These are phyloP conservation scores for Mucor lusitanicus DNA, from an alignment of 371 early-diverging fungal genomes.

Conservation along the genomic window DNA sequence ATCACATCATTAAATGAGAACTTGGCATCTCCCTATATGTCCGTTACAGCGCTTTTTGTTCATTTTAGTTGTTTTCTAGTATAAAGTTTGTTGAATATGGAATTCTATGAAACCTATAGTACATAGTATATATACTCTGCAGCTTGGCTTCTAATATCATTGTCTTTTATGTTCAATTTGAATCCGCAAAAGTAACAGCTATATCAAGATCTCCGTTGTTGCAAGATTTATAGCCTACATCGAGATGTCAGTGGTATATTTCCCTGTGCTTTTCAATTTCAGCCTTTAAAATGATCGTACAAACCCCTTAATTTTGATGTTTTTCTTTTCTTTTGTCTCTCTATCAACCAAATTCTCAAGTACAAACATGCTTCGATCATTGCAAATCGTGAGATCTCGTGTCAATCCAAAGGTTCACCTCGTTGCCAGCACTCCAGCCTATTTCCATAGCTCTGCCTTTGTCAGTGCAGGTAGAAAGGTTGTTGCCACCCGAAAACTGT, in stretches of 20 bases:
- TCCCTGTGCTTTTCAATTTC: not conserved
- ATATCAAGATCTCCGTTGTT: no score
- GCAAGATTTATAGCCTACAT: not conserved
- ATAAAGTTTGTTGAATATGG: no score
- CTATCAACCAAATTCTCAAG: not conserved
- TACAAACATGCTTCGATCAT: not conserved
- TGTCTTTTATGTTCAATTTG: no score
- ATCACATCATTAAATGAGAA: no score
- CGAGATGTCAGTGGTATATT: not conserved
- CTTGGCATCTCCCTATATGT: no score
- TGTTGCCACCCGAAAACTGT: conserved; percentile 36
- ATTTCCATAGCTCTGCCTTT: conserved; percentile 5
- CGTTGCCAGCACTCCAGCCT: not conserved
- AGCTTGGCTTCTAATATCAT: no score
- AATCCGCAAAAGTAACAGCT: no score
- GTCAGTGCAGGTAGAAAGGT: conserved; percentile 14
- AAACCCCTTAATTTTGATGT: not conserved
- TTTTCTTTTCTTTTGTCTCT: not conserved
- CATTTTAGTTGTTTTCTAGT: no score
- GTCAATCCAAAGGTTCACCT: not conserved
- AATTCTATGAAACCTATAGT: no score
- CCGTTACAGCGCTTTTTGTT: no score
- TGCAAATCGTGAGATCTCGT: not conserved
- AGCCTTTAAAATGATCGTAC: not conserved
- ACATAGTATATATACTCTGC: no score